phyloP scores from a whole-genome alignment of 331 rosid genomes.

The Cydonia oblonga region DNA sequence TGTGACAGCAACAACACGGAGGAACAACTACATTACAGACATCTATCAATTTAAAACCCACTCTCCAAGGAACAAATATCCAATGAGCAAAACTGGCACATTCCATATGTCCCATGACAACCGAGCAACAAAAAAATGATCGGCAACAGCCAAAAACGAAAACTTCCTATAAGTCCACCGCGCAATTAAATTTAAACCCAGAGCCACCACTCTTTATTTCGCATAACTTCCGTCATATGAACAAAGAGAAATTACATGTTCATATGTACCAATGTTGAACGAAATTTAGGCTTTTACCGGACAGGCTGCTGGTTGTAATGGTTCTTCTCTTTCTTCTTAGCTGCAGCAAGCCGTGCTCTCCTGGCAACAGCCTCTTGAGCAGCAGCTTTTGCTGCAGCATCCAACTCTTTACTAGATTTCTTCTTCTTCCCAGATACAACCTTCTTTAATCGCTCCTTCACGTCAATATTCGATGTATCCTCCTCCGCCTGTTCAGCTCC shows the following conservation, averaged over 20 bases:
- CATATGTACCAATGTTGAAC: slow-evolving; percentile 28
- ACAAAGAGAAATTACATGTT: slow-evolving; percentile 49
- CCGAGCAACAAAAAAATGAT: slow-evolving; percentile 26
- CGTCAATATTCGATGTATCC: slow-evolving; percentile 48
- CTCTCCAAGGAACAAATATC: slow-evolving; percentile 20
- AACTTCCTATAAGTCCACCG: slow-evolving; percentile 32
- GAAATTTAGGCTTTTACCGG: slow-evolving; percentile 37
- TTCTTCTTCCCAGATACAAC: slow-evolving; percentile 62
- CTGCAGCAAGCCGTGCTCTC: slow-evolving; percentile 70
- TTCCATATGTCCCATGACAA: slow-evolving; percentile 25
- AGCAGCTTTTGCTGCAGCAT: slow-evolving; percentile 72
- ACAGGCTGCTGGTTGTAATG: slow-evolving; percentile 90
- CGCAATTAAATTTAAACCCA: slow-evolving; percentile 3
- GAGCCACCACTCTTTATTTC: slow-evolving; percentile 46
- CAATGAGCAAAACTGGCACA: slow-evolving; percentile 23
- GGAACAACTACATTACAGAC: slow-evolving; percentile 17
- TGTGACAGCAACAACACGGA: neutral
- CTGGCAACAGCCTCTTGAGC: slow-evolving; percentile 84
- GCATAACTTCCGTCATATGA: slow-evolving; percentile 36
- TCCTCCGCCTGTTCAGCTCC: slow-evolving; percentile 43
- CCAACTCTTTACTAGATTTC: slow-evolving; percentile 78
- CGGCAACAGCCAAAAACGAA: slow-evolving; percentile 17
- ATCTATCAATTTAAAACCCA: slow-evolving; percentile 13
- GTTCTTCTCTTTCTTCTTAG: slow-evolving; percentile 88
- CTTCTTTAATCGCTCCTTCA: slow-evolving; percentile 82